Evolutionary conservation across 192 early-diverging fungal genomes (phyloP).

Genomic region (Coemansia sp.): DNA sequence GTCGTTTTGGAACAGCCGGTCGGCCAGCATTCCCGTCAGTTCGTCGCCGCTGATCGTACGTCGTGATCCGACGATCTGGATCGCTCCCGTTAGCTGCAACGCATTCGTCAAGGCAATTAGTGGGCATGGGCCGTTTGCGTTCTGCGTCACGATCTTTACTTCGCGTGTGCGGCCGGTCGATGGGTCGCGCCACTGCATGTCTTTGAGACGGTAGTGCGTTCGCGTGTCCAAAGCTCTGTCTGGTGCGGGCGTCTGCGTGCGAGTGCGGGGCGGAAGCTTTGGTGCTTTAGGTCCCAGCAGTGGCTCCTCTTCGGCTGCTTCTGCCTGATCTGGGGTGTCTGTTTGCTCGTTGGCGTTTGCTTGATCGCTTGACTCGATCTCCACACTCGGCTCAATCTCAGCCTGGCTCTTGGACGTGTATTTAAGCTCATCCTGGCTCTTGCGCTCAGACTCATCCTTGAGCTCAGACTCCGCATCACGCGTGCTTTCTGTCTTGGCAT

Average conservation of each 20-base stretch:
- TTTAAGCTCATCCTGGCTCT: too few species aligned
- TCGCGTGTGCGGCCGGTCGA: conserved; percentile 45
- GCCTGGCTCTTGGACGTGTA: too few species aligned
- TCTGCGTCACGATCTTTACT: conserved; percentile 84
- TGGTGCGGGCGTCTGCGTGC: neutral
- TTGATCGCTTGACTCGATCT: neutral
- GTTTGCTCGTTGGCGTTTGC: neutral
- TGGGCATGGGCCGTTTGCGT: conserved; percentile 93
- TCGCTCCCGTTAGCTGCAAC: conserved; percentile 69
- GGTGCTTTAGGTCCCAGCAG: neutral
- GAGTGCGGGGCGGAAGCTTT: neutral
- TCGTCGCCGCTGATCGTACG: conserved; percentile 65
- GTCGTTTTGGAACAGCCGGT: conserved; percentile 55
- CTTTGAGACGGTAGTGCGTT: conserved; percentile 67
- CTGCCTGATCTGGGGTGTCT: neutral
- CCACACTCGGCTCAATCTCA: neutral
- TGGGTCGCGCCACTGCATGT: conserved; percentile 65
- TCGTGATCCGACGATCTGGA: conserved; percentile 60
- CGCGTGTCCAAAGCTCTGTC: neutral
- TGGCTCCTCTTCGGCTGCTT: neutral
- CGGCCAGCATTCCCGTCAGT: conserved; percentile 71
- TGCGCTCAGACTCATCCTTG: neutral
- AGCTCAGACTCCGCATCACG: neutral
- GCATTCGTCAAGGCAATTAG: conserved; percentile 83
- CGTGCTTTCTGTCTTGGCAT: neutral